phyloP scores from a whole-genome alignment of 108 stramenopile species.

The Chaetoceros tenuissimus region DNA sequence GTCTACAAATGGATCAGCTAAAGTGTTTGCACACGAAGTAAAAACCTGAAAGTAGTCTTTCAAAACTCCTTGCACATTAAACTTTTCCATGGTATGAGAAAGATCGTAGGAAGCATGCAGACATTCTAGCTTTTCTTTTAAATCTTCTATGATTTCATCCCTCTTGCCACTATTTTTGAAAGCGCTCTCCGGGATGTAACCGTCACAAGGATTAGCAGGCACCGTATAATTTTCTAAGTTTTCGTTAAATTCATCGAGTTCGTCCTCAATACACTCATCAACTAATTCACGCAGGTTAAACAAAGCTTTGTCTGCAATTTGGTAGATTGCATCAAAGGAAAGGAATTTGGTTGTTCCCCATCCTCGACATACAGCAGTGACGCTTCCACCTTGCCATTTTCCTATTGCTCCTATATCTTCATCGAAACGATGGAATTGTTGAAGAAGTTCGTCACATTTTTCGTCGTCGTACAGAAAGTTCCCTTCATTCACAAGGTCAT shows the following conservation, averaged over 20 bases:
- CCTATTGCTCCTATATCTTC: slow-evolving; percentile 1
- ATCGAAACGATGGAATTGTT: slow-evolving; percentile 11
- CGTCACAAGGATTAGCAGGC: not conserved
- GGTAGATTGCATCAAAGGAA: not conserved
- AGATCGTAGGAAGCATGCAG: no score
- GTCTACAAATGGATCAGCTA: no score
- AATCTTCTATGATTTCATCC: slow-evolving; percentile 1
- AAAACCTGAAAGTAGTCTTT: no score
- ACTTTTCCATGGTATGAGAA: no score
- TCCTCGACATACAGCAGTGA: slow-evolving; percentile 7
- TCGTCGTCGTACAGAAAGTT: no score
- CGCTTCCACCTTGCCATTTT: slow-evolving; percentile 9
- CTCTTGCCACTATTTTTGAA: slow-evolving; percentile 1
- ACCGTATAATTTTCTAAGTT: slow-evolving; percentile 3
- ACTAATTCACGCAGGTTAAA: not conserved
- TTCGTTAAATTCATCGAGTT: no score
- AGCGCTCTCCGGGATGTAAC: not conserved
- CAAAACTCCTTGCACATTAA: no score
- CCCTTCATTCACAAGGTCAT: no score
- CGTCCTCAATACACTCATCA: no score
- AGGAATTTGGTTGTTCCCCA: not conserved
- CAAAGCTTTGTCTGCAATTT: not conserved
- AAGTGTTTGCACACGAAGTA: no score
- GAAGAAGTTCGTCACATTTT: no score
- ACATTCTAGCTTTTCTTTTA: not conserved